phyloP scores from a whole-genome alignment of 2,329 filamentous ascomycete genomes.

The Colletotrichum lupini region DNA sequence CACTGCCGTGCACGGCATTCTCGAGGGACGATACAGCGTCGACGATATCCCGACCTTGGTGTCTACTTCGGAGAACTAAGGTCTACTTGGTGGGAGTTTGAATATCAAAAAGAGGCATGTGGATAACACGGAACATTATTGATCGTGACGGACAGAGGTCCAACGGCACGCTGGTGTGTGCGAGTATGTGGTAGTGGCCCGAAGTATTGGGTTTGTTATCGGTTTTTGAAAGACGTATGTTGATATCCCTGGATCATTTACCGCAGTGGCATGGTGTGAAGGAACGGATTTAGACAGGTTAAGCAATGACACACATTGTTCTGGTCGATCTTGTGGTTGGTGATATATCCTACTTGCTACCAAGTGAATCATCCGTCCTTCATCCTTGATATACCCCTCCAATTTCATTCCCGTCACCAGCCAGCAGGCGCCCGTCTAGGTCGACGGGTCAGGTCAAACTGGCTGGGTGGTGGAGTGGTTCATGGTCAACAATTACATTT shows the following conservation, averaged over 20 bases:
- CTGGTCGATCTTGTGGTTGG: not conserved
- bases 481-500: too few species aligned
- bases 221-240: not conserved
- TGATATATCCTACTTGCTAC: not conserved
- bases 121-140: constrained; percentile 1
- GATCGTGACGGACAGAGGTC: not conserved
- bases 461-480: too few species aligned
- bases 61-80: constrained; percentile 42
- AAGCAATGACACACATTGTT: constrained; percentile 3
- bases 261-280: constrained; percentile 24
- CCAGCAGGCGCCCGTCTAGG: too few species aligned
- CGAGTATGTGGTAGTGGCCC: not conserved
- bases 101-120: not conserved
- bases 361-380: not conserved
- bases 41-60: constrained; percentile 84
- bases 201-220: constrained; percentile 7
- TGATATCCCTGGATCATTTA: constrained; percentile 34
- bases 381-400: too few species aligned
- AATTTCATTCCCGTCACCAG: not conserved
- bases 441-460: too few species aligned
- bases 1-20: constrained; percentile 85
- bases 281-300: constrained; percentile 22
- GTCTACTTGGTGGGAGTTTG: not conserved
- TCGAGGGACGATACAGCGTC: constrained; percentile 80
- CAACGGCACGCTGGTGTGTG: not conserved